Evolutionary conservation across 2,329 filamentous ascomycete genomes (phyloP).

Genomic region (Sclerotinia nivalis): DNA sequence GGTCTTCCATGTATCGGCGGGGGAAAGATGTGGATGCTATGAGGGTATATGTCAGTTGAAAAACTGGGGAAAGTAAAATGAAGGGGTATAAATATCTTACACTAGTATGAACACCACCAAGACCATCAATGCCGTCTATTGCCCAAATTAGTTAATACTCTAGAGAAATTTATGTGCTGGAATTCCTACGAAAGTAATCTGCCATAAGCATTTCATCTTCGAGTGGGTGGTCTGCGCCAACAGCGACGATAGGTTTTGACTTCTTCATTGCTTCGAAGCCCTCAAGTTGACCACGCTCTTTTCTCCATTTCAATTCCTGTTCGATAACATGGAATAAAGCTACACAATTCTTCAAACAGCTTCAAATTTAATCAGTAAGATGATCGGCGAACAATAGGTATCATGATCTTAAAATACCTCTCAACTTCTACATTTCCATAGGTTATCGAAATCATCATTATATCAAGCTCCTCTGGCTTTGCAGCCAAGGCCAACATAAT

Average conservation of each 20-base stretch:
- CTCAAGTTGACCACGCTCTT: constrained; percentile 61
- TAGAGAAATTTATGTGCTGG: not conserved
- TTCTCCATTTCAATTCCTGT: constrained; percentile 83
- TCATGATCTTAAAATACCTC: constrained; percentile 54
- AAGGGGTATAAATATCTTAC: constrained; percentile 41
- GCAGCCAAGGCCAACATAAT: constrained; percentile 84
- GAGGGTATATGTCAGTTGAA: constrained; percentile 26
- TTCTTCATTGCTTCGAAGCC: constrained; percentile 73
- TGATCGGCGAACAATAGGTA: not conserved
- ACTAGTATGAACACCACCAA: constrained; percentile 71
- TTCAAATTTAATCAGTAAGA: constrained; percentile 41
- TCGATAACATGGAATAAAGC: constrained; percentile 90
- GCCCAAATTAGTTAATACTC: constrained; percentile 25
- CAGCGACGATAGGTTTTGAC: constrained; percentile 78
- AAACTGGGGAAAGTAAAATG: not conserved
- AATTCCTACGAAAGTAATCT: constrained; percentile 79
- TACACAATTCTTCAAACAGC: constrained; percentile 84
- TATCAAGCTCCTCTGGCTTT: constrained; percentile 78
- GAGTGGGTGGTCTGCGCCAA: constrained; percentile 83
- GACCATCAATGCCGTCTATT: constrained; percentile 71
- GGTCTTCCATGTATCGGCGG: constrained; percentile 71
- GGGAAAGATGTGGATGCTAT: constrained; percentile 71
- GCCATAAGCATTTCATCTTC: constrained; percentile 79
- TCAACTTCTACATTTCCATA: constrained; percentile 91
- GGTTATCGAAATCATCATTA: constrained; percentile 82